Evolutionary conservation across 306 rosid genomes (phyloP), one percentile per base, ranked within the genome.

Genomic region (Cyamopsis tetragonoloba): DNA sequence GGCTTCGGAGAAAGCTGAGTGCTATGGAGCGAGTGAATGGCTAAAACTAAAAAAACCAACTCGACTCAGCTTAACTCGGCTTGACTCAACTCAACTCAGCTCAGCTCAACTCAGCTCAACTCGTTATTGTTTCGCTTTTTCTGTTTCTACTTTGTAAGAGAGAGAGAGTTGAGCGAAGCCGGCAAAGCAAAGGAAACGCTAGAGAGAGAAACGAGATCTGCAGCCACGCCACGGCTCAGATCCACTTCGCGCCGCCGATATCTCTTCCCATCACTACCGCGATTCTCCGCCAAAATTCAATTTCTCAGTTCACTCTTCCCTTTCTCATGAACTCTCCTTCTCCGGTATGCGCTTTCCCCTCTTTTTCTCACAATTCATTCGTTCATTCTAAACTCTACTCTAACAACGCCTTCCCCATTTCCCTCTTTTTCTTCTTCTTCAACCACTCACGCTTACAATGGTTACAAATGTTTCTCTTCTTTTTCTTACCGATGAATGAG

Each of bases 161-260:
- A n/a, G n/a, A n/a, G n/a, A n/a, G n/a, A n/a, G n/a, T n/a, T n/a
- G n/a, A n/a, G 82, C 82, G 63, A 56, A 56, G 82, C 82, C 79
- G 85, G 57, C 66, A 26, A 28, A 3, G 12, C 64, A 37, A 9
- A 62, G 26, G 14, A 30, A 32, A 2, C n/a, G n/a, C n/a, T n/a
- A n/a, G n/a, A n/a, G n/a, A 56, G 6, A 15, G 4, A 39, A 32
- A 17, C 2, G 4, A 51, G 78, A 74, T 77, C 80, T 81, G 37
- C 77, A 68, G 68, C 80, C 59, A 84, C 83, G 79, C 89, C 91
- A 91, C 86, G 86, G 86, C 86, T 81, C 68, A 57, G 85, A 77
- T 81, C 85, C 76, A 27, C 68, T 79, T 48, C 82, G 68, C 85
- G 85, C 85, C 82, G 82, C 50, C 79, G 67, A 11, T 19, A 15